Evolutionary conservation across 2,329 filamentous ascomycete genomes (phyloP).

Genomic region (Elsinoe perseae): DNA sequence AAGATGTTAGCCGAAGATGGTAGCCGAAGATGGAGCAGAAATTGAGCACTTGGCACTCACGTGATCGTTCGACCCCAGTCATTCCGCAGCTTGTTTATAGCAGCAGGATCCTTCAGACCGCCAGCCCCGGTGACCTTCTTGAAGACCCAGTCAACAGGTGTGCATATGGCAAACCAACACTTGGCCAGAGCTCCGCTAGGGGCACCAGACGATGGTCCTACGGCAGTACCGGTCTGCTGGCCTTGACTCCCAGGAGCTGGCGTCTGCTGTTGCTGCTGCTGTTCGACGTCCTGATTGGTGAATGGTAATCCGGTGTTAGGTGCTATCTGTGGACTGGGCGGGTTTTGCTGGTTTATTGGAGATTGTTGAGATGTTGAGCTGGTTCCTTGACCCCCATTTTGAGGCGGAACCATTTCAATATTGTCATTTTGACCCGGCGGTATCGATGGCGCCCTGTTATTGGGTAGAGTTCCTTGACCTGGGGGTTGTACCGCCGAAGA

Average conservation of each 20-base stretch:
- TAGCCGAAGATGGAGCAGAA: neutral
- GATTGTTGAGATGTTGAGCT: neutral
- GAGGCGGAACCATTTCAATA: constrained; percentile 3
- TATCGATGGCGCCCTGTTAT: neutral
- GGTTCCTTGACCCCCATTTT: neutral
- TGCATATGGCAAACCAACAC: neutral
- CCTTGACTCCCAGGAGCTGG: neutral
- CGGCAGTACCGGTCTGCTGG: neutral
- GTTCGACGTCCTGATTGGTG: neutral
- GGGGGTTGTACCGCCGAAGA: neutral
- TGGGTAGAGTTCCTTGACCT: neutral
- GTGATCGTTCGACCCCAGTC: constrained; percentile 4
- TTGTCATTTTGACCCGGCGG: neutral
- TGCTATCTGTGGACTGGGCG: neutral
- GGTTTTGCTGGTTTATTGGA: neutral
- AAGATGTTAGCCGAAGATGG: too few relatives aligned
- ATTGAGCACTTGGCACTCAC: neutral
- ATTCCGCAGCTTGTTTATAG: constrained; percentile 1
- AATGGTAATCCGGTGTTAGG: neutral
- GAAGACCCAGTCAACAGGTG: neutral
- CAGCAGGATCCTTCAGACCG: neutral
- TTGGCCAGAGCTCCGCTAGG: neutral
- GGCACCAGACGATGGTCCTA: neutral
- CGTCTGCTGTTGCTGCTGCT: neutral
- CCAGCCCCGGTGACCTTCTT: constrained; percentile 5